These are phyloP conservation scores for Tolypocladium guangdongense DNA, from an alignment of 2,329 filamentous ascomycete species.

Conservation along the genomic window DNA sequence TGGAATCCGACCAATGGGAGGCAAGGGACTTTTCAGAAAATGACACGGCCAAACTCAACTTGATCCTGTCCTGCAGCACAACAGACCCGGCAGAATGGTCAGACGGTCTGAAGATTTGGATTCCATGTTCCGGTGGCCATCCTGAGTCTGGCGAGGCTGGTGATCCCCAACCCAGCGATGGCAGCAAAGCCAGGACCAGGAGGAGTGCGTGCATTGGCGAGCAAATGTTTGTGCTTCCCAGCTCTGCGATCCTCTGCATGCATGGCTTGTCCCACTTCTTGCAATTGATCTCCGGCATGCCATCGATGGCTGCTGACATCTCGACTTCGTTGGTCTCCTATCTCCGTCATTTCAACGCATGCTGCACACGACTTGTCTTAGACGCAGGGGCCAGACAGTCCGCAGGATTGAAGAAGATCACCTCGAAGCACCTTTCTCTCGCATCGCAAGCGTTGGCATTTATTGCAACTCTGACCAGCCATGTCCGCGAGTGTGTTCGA, in stretches of 20 bases:
- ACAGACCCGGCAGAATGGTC: constrained; percentile 60
- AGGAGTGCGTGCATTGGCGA: constrained; percentile 50
- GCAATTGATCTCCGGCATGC: constrained; percentile 72
- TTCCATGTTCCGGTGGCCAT: constrained; percentile 19
- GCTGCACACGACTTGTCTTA: constrained; percentile 90
- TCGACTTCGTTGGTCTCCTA: constrained; percentile 72
- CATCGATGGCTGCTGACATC: constrained; percentile 79
- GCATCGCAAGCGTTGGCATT: constrained; percentile 85
- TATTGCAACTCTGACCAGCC: constrained; percentile 75
- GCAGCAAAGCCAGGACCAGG: constrained; percentile 18
- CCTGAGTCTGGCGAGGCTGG: no score
- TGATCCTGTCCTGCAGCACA: constrained; percentile 59
- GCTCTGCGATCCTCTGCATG: constrained; percentile 72
- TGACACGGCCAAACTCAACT: constrained; percentile 46
- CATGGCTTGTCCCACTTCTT: constrained; percentile 74
- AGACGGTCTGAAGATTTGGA: constrained; percentile 47
- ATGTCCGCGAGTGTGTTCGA: constrained; percentile 83
- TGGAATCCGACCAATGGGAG: constrained; percentile 74
- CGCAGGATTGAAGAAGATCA: constrained; percentile 90
- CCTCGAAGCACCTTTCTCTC: constrained; percentile 85
- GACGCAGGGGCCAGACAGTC: constrained; percentile 84
- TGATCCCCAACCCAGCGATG: no score
- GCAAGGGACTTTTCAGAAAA: constrained; percentile 62
- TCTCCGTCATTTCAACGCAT: constrained; percentile 87
- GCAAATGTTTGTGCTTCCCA: constrained; percentile 75